phyloP scores from a whole-genome alignment of 2,329 filamentous ascomycete species.

The Aphanocladium album region DNA sequence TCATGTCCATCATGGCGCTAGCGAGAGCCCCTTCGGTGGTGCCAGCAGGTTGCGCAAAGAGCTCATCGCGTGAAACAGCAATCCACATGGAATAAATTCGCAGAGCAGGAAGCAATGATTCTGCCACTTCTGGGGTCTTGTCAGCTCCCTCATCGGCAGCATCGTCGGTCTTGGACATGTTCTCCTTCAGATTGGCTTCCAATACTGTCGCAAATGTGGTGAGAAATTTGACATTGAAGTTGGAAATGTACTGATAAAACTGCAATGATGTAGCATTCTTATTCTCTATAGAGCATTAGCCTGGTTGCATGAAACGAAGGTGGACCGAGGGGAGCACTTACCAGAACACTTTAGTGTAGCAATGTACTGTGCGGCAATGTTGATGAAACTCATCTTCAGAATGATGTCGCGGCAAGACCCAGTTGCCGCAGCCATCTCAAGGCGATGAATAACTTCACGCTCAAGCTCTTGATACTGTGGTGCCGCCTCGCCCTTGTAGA shows the following conservation, averaged over 20 bases:
- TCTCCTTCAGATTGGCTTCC: conserved; percentile 55
- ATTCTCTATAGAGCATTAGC: conserved; percentile 33
- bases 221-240: conserved; percentile 75
- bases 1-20: conserved; percentile 40
- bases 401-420: conserved; percentile 60
- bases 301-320: not conserved
- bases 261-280: conserved; percentile 40
- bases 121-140: conserved; percentile 33
- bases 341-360: conserved; percentile 39
- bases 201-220: conserved; percentile 66
- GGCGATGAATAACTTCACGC: conserved; percentile 73
- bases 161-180: conserved; percentile 19
- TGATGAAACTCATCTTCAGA: conserved; percentile 77
- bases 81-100: conserved; percentile 53
- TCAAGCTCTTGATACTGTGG: conserved; percentile 75
- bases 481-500: conserved; percentile 72
- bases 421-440: conserved; percentile 68
- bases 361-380: conserved; percentile 76
- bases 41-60: conserved; percentile 40
- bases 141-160: conserved; percentile 20
- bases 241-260: conserved; percentile 61
- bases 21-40: conserved; percentile 36
- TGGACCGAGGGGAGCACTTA: conserved; percentile 21
- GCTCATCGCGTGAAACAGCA: conserved; percentile 39
- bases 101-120: conserved; percentile 45